Conservation (phyloP, 1,284 basidiomycete genomes). For the Pisolithus thermaeus region DNA sequence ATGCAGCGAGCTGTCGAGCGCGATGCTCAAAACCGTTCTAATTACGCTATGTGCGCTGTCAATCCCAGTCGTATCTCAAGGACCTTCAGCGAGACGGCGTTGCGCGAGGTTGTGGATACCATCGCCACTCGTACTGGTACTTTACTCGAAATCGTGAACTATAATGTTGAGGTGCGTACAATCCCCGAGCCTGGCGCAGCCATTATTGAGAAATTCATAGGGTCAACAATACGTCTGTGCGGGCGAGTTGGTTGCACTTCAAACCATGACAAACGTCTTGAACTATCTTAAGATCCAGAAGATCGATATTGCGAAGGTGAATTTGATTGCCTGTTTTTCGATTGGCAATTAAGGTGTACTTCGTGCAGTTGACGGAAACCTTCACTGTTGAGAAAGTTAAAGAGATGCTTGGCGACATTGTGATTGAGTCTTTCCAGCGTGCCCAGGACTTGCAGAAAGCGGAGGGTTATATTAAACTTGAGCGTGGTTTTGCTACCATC, state of each 20-base stretch:
- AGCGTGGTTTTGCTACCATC: constrained; percentile 95
- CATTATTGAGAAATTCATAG: constrained; percentile 32
- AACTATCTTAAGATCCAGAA: constrained; percentile 97
- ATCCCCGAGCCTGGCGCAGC: background rate
- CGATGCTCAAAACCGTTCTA: constrained; percentile 86
- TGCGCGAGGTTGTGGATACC: constrained; percentile 92
- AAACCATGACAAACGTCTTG: constrained; percentile 92
- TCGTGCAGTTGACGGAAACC: constrained; percentile 69
- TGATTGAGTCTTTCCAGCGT: constrained; percentile 75
- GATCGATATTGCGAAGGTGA: constrained; percentile 90
- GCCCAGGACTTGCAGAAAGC: constrained; percentile 77
- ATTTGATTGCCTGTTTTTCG: background rate
- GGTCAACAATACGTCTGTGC: constrained; percentile 98
- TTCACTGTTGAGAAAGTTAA: constrained; percentile 86
- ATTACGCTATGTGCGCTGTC: constrained; percentile 98
- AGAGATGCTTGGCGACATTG: constrained; percentile 88
- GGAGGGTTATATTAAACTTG: constrained; percentile 90
- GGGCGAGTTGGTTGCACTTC: constrained; percentile 89
- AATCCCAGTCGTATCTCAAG: constrained; percentile 94
- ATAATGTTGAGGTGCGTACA: constrained; percentile 83
- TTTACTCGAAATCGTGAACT: constrained; percentile 95
- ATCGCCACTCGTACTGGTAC: constrained; percentile 75
- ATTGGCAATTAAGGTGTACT: constrained; percentile 2
- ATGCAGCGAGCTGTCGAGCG: constrained; percentile 99
- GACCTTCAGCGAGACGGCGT: constrained; percentile 87